Conservation (phyloP, 1,284 basidiomycete genomes). For the Somion occarium region DNA sequence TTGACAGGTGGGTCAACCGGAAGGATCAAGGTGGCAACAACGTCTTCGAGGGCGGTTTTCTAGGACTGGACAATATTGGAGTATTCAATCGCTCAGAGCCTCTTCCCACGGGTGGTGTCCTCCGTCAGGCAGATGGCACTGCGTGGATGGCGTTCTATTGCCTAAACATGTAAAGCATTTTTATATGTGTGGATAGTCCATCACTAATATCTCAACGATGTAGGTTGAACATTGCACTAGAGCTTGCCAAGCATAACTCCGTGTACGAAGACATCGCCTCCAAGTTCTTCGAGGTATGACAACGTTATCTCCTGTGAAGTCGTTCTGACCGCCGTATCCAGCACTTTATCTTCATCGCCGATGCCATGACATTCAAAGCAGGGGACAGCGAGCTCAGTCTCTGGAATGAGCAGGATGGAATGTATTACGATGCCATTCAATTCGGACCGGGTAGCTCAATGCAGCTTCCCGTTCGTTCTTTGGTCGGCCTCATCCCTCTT, state of each 20-base stretch:
- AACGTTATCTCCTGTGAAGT: not conserved
- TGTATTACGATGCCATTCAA: slow-evolving; percentile 97
- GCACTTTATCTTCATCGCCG: slow-evolving; percentile 95
- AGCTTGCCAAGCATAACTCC: slow-evolving; percentile 95
- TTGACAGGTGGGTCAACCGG: slow-evolving; percentile 97
- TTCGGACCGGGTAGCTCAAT: slow-evolving; percentile 83
- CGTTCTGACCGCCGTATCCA: slow-evolving; percentile 26
- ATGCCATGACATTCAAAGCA: slow-evolving; percentile 92
- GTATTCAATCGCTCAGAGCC: slow-evolving; percentile 98
- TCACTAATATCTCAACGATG: not conserved
- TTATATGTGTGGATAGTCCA: not conserved
- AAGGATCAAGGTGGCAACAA: slow-evolving; percentile 94
- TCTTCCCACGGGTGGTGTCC: slow-evolving; percentile 84
- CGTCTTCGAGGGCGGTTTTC: slow-evolving; percentile 97
- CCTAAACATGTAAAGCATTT: slow-evolving; percentile 75
- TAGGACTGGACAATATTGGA: slow-evolving; percentile 97
- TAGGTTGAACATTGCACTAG: slow-evolving; percentile 94
- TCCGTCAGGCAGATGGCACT: slow-evolving; percentile 97
- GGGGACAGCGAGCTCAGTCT: slow-evolving; percentile 78
- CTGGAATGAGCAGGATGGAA: slow-evolving; percentile 95
- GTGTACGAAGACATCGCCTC: slow-evolving; percentile 99
- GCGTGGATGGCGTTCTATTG: slow-evolving; percentile 99
- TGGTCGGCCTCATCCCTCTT: slow-evolving; percentile 94
- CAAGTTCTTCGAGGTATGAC: slow-evolving; percentile 87
- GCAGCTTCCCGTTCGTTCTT: slow-evolving; percentile 88